Conservation (phyloP, 2,329 filamentous ascomycete genomes). For the Paramyrothecium sp. region DNA sequence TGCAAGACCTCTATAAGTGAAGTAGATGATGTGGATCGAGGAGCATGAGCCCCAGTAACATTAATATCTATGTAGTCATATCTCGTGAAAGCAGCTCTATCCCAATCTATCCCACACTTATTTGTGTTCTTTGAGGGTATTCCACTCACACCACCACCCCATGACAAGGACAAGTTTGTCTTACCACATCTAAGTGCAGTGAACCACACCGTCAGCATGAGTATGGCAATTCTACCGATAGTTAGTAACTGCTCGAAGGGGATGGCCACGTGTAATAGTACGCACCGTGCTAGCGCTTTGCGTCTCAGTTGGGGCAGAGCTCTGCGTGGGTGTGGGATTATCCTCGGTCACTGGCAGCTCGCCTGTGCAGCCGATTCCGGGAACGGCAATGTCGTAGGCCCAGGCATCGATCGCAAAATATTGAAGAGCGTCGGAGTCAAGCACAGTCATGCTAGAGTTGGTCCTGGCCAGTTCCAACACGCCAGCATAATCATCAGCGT, state of each 20-base stretch:
- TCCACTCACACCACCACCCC: too few relatives aligned
- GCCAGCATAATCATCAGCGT: conserved; percentile 55
- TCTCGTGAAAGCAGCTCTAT: too few relatives aligned
- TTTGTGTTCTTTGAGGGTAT: too few relatives aligned
- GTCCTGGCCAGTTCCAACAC: conserved; percentile 49
- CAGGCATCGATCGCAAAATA: conserved; percentile 70
- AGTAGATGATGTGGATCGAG: too few relatives aligned
- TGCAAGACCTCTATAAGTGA: neutral
- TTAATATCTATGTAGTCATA: too few relatives aligned
- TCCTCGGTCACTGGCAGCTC: conserved; percentile 19
- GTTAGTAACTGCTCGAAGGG: conserved; percentile 30
- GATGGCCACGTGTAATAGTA: conserved; percentile 7
- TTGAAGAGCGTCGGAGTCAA: conserved; percentile 63
- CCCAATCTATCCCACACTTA: too few relatives aligned
- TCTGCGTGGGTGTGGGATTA: conserved; percentile 12
- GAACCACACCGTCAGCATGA: conserved; percentile 39
- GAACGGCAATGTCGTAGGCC: conserved; percentile 62
- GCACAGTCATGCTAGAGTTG: conserved; percentile 44
- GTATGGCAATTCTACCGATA: conserved; percentile 55
- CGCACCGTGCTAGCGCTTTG: conserved; percentile 44
- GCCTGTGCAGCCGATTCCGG: conserved; percentile 61
- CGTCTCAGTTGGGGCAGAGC: conserved; percentile 6
- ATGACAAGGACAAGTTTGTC: too few relatives aligned
- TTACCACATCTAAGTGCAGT: conserved; percentile 19
- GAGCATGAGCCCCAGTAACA: too few relatives aligned